Evolutionary conservation across 352 stramenopile genomes (phyloP), one percentile per base, ranked within the genome.

Genomic region (Aphanomyces astaci): DNA sequence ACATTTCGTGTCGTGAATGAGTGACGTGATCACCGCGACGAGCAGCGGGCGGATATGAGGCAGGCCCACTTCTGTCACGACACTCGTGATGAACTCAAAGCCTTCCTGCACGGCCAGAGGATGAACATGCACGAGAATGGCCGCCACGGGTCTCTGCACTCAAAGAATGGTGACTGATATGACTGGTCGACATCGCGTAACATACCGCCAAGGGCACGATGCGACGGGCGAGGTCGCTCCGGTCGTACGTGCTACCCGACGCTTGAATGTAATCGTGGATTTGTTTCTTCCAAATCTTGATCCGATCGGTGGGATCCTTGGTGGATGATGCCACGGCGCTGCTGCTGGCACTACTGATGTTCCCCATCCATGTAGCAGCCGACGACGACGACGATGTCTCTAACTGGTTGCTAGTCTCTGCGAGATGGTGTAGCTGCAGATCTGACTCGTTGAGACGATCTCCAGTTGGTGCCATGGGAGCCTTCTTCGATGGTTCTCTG

Each of bases 1-100:
- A 19, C 51, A 59, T 28, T 59, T 59, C 11, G 51, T 59, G 30
- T 59, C 51, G 51, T 59, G 25, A 4, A 59, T 30, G 51, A 59
- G 15, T 15, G n/a, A 19, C 5, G 15, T 39, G 51, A 59, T 59
- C 11, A 36, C n/a, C 51, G 22, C 30, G 22, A 39, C 24, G 51
- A 59, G 51, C 13, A 59, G 30, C 51, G 51, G 51, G 4, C 51
- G 2, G 27, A 59, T 9, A 19, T 30, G 5, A 9, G 32, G 22
- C 36, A 43, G 7, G 17, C 51, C 51, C 11, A 59, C 11, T 28
- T 30, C 24, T 32, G 24, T 59, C 13, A 25, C 51, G n/a, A 59
- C 19, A 19, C 13, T 59, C 24, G 51, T 59, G 17, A 59, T 28
- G 51, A 59, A 32, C 2, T 32, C 51, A 59, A 59, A 33, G 5